Conservation (phyloP, 768 basidiomycete genomes). For the Lentinula sp. region DNA sequence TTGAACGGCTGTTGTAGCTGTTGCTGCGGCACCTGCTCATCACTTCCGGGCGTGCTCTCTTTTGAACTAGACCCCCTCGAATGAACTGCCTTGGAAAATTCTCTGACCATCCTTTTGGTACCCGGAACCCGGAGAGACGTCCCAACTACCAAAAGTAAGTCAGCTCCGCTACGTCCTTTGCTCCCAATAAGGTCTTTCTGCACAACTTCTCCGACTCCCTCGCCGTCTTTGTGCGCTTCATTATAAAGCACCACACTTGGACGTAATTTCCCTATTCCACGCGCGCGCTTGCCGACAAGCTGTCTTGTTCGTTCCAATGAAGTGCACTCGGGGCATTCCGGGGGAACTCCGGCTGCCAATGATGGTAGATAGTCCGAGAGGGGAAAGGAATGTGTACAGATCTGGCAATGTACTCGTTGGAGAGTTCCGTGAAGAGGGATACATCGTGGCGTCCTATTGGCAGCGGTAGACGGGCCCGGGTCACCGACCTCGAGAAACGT, state of each 20-base stretch:
- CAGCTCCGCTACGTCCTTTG: slow-evolving; percentile 67
- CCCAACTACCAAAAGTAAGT: slow-evolving; percentile 83
- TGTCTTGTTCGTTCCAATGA: slow-evolving; percentile 63
- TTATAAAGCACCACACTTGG: slow-evolving; percentile 91
- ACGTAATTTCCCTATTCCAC: slow-evolving; percentile 75
- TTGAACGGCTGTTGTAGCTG: slow-evolving; percentile 42
- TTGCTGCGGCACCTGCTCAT: not conserved
- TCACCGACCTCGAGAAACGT: slow-evolving; percentile 6
- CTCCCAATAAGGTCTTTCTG: slow-evolving; percentile 72
- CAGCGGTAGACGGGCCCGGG: slow-evolving; percentile 13
- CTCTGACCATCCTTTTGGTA: slow-evolving; percentile 86
- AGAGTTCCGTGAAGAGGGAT: slow-evolving; percentile 90
- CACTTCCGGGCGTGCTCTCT: slow-evolving; percentile 9
- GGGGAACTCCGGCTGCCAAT: slow-evolving; percentile 56
- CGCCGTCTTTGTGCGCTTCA: slow-evolving; percentile 81
- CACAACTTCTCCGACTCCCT: slow-evolving; percentile 82
- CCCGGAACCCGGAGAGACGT: slow-evolving; percentile 87
- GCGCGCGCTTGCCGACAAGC: slow-evolving; percentile 68
- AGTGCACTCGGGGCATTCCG: slow-evolving; percentile 76
- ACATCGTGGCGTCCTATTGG: slow-evolving; percentile 60
- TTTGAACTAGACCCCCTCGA: slow-evolving; percentile 35
- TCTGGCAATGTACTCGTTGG: slow-evolving; percentile 71
- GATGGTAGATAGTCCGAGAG: slow-evolving; percentile 55
- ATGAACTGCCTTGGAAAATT: slow-evolving; percentile 75
- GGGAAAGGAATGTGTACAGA: slow-evolving; percentile 69